Base-by-base conservation (phyloP, 495 filamentous ascomycete genomes). In the Corynascus novoguineensis region DNA sequence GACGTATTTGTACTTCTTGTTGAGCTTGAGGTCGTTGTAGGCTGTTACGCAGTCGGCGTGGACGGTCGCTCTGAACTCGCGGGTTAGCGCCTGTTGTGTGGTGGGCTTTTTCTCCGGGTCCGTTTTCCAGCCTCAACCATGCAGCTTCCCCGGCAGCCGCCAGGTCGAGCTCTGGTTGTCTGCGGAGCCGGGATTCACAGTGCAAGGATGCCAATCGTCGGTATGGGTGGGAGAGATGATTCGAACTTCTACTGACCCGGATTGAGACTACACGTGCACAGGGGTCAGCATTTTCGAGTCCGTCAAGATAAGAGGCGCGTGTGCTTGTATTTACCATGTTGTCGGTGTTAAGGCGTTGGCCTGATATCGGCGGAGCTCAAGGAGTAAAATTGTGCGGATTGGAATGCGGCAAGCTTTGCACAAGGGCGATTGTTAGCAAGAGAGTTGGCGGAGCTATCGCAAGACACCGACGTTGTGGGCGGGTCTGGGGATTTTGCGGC, bases 11-110 rank as follows among this genome's bases (percentile, higher is more conserved):
- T 83, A 77, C 74, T 85, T 85, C 72, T 91, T 90, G 77, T 78
- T 83, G 64, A 92, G 82, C 81, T 95, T 95, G 59, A 98, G 86
- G 53, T 96, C 84, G 71, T 96, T 92, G 84, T 89, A 97, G 59
- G 78, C 75, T 50, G 72, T 71, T 74, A 95, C 78, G 83, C 92
- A 96, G 34, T 96, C 88, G 64, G 83, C 80, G 57, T 77, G 69
- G 60, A 97, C 82, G 54, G 82, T 77, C 63, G 93, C 90, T 78
- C 92, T 96, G 68, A 52, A 51, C 24, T 11, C 12, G 51, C 14
- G 47, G 4, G 61, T 72, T 65, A 73, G 71, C 60, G 35, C 10
- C 32, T 38, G 37, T 15, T 49, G 29, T 53, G 4, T 9, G 49
- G 31, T n/a, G n/a, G n/a, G n/a, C n/a, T n/a, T n/a, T n/a, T n/a